A percentile compares a stretch with the other conserved stretches of the same genome.
Conservation (phyloP, 139 green algal species). For the Micractinium conductrix region DNA sequence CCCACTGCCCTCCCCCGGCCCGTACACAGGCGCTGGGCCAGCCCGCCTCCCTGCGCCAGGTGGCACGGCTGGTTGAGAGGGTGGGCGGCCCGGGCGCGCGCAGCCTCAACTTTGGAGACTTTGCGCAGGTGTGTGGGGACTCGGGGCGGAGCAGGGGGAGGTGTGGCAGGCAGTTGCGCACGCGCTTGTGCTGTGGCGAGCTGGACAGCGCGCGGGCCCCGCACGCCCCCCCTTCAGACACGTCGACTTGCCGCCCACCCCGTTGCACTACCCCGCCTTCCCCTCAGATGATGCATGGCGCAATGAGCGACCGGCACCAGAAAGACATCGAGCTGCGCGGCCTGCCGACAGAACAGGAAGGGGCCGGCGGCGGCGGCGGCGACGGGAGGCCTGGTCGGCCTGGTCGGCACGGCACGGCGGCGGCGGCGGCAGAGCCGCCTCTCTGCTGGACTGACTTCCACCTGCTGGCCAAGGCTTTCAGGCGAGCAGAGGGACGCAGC, state of each 20-base stretch:
- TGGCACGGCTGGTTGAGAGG: background rate
- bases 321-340: background rate
- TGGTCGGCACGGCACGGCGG: background rate
- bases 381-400: background rate
- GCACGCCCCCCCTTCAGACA: too few relatives aligned
- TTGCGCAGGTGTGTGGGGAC: background rate
- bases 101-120: background rate
- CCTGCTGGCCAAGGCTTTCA: slow-evolving; percentile 25
- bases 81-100: background rate
- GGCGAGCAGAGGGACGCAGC: background rate
- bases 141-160: background rate
- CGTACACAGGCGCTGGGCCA: background rate
- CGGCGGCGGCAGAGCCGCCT: background rate
- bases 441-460: slow-evolving; percentile 1
- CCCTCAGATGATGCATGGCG: slow-evolving; percentile 9
- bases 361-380: background rate
- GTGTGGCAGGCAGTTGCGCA: background rate
- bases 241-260: background rate
- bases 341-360: background rate
- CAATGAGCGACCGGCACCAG: background rate
- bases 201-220: too few relatives aligned
- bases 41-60: slow-evolving; percentile 4
- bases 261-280: background rate
- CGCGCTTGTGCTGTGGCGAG: background rate
- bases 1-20: background rate